A percentile compares a stretch with the other conserved stretches of the same genome.
Conservation (phyloP, 208 protist species). For the Leishmania amazonensis region DNA sequence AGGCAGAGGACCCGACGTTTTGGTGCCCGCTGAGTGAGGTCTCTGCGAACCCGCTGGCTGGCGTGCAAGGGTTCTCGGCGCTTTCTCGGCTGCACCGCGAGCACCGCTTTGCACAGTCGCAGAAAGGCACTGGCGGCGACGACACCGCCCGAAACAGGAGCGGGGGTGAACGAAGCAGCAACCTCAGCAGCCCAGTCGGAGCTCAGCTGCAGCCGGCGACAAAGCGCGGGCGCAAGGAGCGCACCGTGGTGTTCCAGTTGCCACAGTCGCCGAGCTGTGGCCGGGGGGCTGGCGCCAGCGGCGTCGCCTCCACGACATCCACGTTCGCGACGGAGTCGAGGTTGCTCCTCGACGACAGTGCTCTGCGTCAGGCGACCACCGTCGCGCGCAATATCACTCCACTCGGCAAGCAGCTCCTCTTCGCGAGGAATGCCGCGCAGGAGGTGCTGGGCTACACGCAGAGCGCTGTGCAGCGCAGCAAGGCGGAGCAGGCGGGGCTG, state of each 20-base stretch:
- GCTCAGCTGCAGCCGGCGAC: conserved; percentile 1
- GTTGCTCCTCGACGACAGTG: conserved; percentile 23
- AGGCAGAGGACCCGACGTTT: conserved; percentile 69
- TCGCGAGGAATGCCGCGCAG: conserved; percentile 61
- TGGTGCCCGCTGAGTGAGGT: conserved; percentile 78
- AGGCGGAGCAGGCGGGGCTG: conserved; percentile 66
- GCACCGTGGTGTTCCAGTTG: conserved; percentile 70
- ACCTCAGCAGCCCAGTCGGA: neutral
- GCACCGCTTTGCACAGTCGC: conserved; percentile 47
- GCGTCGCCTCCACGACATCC: neutral
- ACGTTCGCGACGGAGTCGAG: conserved; percentile 13
- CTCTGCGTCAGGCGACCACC: conserved; percentile 71
- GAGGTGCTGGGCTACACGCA: conserved; percentile 68
- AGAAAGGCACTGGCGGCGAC: conserved; percentile 4
- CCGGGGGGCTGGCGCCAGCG: neutral
- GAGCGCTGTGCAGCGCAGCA: conserved; percentile 52
- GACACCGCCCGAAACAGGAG: neutral
- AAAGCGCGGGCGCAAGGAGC: conserved; percentile 58
- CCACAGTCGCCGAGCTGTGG: conserved; percentile 19
- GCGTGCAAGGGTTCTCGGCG: conserved; percentile 40
- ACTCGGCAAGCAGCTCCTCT: conserved; percentile 76
- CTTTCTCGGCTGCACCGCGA: conserved; percentile 65
- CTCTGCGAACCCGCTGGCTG: conserved; percentile 28
- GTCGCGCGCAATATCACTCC: conserved; percentile 64
- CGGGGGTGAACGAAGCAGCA: neutral